Evolutionary conservation across 352 stramenopile species (phyloP).

Genomic region (Saprolegnia diclina): DNA sequence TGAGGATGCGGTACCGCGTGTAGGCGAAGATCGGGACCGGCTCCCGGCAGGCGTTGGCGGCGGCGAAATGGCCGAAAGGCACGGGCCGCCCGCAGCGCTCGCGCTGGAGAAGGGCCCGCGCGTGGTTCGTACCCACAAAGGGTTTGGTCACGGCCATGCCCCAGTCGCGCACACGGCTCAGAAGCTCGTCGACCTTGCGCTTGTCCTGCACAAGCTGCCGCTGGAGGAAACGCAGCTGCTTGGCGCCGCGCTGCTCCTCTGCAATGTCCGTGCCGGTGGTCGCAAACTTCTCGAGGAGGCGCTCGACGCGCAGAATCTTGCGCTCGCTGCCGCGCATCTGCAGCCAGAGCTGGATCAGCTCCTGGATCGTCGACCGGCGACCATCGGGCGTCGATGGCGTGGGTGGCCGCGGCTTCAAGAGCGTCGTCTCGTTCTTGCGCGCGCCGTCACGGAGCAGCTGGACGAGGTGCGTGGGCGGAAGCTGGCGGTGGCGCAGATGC

Average conservation of each 20-base stretch:
- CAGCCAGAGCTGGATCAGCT: conserved; percentile 24
- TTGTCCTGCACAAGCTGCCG: conserved; percentile 23
- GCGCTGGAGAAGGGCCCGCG: conserved; percentile 43
- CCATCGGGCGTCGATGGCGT: not conserved
- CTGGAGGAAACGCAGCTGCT: conserved; percentile 16
- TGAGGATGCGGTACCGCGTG: conserved; percentile 67
- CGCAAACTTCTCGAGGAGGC: conserved; percentile 13
- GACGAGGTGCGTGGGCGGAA: conserved; percentile 60
- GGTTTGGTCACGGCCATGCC: conserved; percentile 44
- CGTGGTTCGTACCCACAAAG: conserved; percentile 53
- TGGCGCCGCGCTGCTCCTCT: conserved; percentile 22
- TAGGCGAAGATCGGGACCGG: conserved; percentile 60
- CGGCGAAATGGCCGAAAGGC: not conserved
- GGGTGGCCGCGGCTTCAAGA: not conserved
- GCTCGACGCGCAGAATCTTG: conserved; percentile 14
- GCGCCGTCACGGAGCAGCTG: conserved; percentile 39
- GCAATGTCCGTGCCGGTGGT: conserved; percentile 22
- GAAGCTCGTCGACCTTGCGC: conserved; percentile 35
- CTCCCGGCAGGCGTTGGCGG: conserved; percentile 26
- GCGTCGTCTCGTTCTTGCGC: not conserved
- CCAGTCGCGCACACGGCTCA: conserved; percentile 37
- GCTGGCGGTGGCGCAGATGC: conserved; percentile 60
- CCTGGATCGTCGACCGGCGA: conserved; percentile 29
- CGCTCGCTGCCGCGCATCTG: conserved; percentile 28
- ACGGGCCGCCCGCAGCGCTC: conserved; percentile 40